Evolutionary conservation across 306 rosid genomes (phyloP).

Genomic region (Boehmeria nivea): DNA sequence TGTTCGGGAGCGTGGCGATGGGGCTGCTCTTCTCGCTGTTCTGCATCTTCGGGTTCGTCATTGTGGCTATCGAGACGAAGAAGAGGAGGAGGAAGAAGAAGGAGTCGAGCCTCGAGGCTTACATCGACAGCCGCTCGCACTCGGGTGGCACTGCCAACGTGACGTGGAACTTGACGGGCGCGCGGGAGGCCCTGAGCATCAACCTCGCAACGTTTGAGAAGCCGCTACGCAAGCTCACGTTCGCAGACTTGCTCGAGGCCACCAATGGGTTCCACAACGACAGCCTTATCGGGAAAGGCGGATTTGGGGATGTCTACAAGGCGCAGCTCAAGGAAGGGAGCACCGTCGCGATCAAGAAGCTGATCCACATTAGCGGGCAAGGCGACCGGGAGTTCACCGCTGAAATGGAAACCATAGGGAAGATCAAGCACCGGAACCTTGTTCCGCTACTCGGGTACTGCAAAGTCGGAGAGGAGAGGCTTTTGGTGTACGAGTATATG

Average conservation of each 20-base stretch:
- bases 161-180: slow-evolving; percentile 68
- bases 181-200: slow-evolving; percentile 83
- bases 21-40: slow-evolving; percentile 77
- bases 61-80: slow-evolving; percentile 59
- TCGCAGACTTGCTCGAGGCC: slow-evolving; percentile 82
- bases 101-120: slow-evolving; percentile 56
- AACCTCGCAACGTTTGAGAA: slow-evolving; percentile 86
- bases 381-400: slow-evolving; percentile 98
- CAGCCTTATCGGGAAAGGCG: slow-evolving; percentile 78
- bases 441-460: slow-evolving; percentile 95
- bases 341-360: slow-evolving; percentile 86
- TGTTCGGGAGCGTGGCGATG: slow-evolving; percentile 84
- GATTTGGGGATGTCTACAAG: slow-evolving; percentile 92
- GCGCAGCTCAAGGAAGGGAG: slow-evolving; percentile 87
- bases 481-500: slow-evolving; percentile 90
- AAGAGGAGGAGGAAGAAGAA: slow-evolving; percentile 84
- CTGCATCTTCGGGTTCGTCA: slow-evolving; percentile 70
- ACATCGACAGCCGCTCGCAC: slow-evolving; percentile 49
- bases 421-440: slow-evolving; percentile 89
- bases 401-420: slow-evolving; percentile 98
- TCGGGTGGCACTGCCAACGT: slow-evolving; percentile 43
- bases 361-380: slow-evolving; percentile 86
- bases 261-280: slow-evolving; percentile 86
- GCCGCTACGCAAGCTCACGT: slow-evolving; percentile 80
- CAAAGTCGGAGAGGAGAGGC: slow-evolving; percentile 89